phyloP scores from a whole-genome alignment of 2,329 filamentous ascomycete genomes.

The Rutstroemia sp. region DNA sequence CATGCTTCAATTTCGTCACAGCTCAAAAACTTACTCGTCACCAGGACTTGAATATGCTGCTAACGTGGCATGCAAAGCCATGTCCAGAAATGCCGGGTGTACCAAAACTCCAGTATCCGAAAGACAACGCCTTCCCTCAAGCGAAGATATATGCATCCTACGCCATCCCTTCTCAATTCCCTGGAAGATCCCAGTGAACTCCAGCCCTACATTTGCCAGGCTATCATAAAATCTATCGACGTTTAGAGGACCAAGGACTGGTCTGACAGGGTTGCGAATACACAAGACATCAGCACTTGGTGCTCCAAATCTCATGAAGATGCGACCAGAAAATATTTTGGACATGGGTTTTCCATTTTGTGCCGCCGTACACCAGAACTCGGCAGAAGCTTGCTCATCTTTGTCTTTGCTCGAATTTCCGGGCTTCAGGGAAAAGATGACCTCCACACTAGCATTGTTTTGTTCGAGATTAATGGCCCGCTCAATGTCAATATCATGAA shows the following conservation, averaged over 20 bases:
- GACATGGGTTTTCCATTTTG: neutral
- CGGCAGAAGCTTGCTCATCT: neutral
- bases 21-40: conserved; percentile 9
- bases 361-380: conserved; percentile 5
- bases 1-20: too few species aligned
- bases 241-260: conserved; percentile 5
- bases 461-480: conserved; percentile 15
- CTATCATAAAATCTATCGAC: conserved; percentile 16
- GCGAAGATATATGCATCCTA: conserved; percentile 7
- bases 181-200: conserved; percentile 15
- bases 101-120: conserved; percentile 26
- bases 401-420: neutral
- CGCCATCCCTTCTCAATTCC: conserved; percentile 10
- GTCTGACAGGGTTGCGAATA: neutral
- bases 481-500: conserved; percentile 14
- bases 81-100: conserved; percentile 49
- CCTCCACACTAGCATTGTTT: conserved; percentile 13
- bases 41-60: conserved; percentile 15
- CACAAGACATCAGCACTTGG: neutral
- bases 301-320: conserved; percentile 3
- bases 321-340: conserved; percentile 1
- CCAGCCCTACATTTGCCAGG: conserved; percentile 13
- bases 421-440: conserved; percentile 10
- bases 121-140: neutral
- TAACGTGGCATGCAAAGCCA: conserved; percentile 46